A percentile compares a stretch with the other conserved stretches of the same genome.
Conservation (phyloP, 345 rosid genomes). For the Linum trigynum region DNA sequence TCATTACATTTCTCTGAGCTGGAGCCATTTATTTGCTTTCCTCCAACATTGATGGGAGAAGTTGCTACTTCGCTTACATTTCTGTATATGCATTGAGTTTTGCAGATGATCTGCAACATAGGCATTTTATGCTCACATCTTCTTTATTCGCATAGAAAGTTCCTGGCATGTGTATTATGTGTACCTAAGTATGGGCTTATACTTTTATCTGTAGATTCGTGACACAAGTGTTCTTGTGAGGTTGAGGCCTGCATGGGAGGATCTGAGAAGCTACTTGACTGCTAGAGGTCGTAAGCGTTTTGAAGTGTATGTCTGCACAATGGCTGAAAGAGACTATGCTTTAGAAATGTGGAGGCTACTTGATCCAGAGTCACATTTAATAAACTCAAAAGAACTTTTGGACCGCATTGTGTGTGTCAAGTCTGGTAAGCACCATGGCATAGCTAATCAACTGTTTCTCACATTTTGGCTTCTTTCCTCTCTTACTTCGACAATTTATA, state of each 20-base stretch:
- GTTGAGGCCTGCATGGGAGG: slow-evolving; percentile 99
- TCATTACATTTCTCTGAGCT: not conserved
- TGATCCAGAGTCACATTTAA: slow-evolving; percentile 92
- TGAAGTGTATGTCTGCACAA: slow-evolving; percentile 99
- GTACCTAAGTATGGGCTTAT: not conserved
- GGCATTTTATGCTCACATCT: not conserved
- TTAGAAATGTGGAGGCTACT: slow-evolving; percentile 99
- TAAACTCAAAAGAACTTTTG: slow-evolving; percentile 57
- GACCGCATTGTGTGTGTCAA: slow-evolving; percentile 90
- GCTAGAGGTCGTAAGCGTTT: slow-evolving; percentile 97
- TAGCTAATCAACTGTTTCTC: slow-evolving; percentile 5
- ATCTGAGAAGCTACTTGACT: slow-evolving; percentile 77
- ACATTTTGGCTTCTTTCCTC: slow-evolving; percentile 1
- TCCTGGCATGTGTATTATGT: slow-evolving; percentile 6
- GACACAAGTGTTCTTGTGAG: slow-evolving; percentile 99
- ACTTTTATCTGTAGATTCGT: slow-evolving; percentile 46
- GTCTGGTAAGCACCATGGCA: slow-evolving; percentile 50
- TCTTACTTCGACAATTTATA: not conserved
- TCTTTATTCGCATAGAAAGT: slow-evolving; percentile 5
- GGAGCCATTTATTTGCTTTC: too few relatives aligned
- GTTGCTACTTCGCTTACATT: not conserved
- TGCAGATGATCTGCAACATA: slow-evolving; percentile 1
- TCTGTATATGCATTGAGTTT: not conserved
- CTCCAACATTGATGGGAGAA: not conserved
- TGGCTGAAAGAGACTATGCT: slow-evolving; percentile 99